A percentile compares a stretch with the other conserved stretches of the same genome.
phyloP scores from a whole-genome alignment of 1,284 basidiomycete genomes.

The Trametes sp. region DNA sequence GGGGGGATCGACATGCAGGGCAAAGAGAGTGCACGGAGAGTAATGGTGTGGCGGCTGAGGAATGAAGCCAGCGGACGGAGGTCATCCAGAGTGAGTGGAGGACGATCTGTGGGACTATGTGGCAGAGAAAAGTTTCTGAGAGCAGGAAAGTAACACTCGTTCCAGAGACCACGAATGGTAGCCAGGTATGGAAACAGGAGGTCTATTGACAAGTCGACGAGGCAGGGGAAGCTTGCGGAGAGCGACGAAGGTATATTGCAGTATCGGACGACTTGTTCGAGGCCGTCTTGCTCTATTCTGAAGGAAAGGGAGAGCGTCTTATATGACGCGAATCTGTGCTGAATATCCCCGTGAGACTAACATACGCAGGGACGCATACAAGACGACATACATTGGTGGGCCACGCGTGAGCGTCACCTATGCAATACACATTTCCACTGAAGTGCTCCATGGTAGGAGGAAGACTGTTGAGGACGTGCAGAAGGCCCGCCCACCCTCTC shows the following conservation, averaged over 20 bases:
- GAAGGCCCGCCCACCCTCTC: conserved; percentile 8
- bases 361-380: too few relatives aligned
- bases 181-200: not conserved
- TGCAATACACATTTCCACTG: not conserved
- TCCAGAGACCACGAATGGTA: not conserved
- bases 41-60: not conserved
- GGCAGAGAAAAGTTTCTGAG: not conserved
- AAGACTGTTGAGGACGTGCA: conserved; percentile 1
- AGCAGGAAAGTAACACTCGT: not conserved
- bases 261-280: not conserved
- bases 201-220: not conserved
- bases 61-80: not conserved
- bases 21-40: not conserved
- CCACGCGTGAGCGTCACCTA: conserved; percentile 1
- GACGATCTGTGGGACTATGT: not conserved
- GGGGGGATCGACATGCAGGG: not conserved
- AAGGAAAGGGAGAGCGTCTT: not conserved
- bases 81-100: not conserved
- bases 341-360: too few relatives aligned
- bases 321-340: conserved; percentile 5
- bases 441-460: not conserved
- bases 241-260: not conserved
- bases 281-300: not conserved
- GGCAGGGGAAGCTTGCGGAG: conserved; percentile 6
- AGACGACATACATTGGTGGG: not conserved